phyloP scores from a whole-genome alignment of 2,329 filamentous ascomycete species.

The Botryotinia narcissicola region DNA sequence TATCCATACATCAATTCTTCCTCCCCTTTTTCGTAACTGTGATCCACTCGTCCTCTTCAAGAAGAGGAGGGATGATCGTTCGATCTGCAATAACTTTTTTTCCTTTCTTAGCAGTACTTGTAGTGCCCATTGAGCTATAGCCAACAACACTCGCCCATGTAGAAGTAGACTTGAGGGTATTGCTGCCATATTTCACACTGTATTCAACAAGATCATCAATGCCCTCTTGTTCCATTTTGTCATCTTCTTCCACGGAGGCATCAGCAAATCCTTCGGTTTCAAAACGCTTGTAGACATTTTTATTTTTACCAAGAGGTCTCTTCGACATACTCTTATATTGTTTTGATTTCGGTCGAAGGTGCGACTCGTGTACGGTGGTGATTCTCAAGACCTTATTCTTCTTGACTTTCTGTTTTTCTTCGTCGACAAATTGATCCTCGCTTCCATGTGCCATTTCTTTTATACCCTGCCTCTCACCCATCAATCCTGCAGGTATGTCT shows the following conservation, averaged over 20 bases:
- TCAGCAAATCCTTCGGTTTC: not conserved
- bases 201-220: slow-evolving; percentile 4
- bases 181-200: not conserved
- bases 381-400: slow-evolving; percentile 1
- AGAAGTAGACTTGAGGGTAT: not conserved
- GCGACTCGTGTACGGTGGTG: not conserved
- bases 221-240: not conserved
- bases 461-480: not conserved
- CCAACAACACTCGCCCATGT: not conserved
- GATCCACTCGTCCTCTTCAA: slow-evolving; percentile 11
- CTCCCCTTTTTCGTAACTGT: slow-evolving; percentile 16
- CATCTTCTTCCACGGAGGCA: not conserved
- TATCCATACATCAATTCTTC: slow-evolving; percentile 3
- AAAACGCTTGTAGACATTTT: not conserved
- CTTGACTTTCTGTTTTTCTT: not conserved
- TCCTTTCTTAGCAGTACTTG: not conserved
- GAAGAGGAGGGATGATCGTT: not conserved
- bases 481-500: no score
- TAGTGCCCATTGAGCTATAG: not conserved
- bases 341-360: not conserved
- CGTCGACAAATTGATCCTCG: not conserved
- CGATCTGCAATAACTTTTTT: not conserved
- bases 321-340: not conserved
- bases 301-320: not conserved
- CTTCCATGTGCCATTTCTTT: not conserved